Base-by-base conservation (phyloP, 192 early-diverging fungal genomes). In the Coemansia sp. region DNA sequence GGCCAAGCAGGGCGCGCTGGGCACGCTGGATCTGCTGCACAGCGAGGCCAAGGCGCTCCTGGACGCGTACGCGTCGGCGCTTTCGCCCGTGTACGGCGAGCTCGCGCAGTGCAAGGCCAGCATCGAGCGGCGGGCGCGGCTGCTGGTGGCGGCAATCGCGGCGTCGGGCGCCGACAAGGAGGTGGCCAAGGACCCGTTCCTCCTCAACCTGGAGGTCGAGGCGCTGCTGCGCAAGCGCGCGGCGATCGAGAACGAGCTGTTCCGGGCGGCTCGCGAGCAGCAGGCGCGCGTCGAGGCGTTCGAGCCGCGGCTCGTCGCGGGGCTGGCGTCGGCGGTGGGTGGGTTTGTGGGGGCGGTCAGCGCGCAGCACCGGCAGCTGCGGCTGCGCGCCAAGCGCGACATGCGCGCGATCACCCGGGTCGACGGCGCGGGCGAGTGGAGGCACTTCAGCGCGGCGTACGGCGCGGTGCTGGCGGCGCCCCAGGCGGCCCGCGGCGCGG, bases 221-320 rank as follows among this genome's bases (percentile, higher is more conserved):
- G 79, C 79, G 19, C 70, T 82, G 51, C 47, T 71, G 42, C 79
- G 73, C 19, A 71, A 70, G 79, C 79, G 70, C 25, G 70, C 70
- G 1, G 73, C 72, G 60, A 29, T 67, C 19, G 66, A 59, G 22
- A 60, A 43, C 24, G 53, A 47, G 57, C 70, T 82, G 20, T 42
- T 35, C 40, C 39, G 42, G 2, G 29, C 49, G 35, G 47, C 61
- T 1, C 22, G 24, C 6, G 70, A 62, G 11, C 73, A 82, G 66
- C 64, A 68, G 61, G 53, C 51, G 25, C 65, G 41, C 1, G 54
- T 82, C 10, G 46, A 35, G 1, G 62, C 59, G n/a, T 68, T 71
- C 25, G 79, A 82, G 79, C 67, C 73, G 14, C 43, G 39, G 46
- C 38, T 82, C 12, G 41, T 65, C 22, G 62, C 60, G n/a, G 65